phyloP scores from a whole-genome alignment of 371 early-diverging fungal genomes.

The Mortierella sp. region DNA sequence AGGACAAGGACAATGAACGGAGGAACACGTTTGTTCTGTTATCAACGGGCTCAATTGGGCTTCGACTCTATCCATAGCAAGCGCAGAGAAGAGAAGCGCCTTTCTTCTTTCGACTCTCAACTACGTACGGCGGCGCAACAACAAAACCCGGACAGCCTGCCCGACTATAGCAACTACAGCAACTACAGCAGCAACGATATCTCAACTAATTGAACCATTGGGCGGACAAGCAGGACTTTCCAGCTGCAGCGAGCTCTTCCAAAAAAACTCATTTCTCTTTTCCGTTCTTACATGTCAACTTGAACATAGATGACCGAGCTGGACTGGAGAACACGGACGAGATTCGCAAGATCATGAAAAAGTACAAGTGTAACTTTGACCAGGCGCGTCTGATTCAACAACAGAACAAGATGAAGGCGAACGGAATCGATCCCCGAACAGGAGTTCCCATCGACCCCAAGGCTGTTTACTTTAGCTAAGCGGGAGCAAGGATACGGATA shows the following conservation, averaged over 20 bases:
- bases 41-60: background rate
- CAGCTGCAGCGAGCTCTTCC: no score
- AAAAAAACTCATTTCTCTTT: background rate
- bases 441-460: slow-evolving; percentile 87
- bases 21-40: background rate
- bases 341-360: slow-evolving; percentile 81
- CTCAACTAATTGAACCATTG: background rate
- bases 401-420: slow-evolving; percentile 75
- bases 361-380: slow-evolving; percentile 81
- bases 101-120: background rate
- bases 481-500: no score
- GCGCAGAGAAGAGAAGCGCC: background rate
- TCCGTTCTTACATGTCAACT: background rate
- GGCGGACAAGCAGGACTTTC: background rate
- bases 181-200: background rate
- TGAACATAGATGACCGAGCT: slow-evolving; percentile 67
- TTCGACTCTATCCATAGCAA: background rate
- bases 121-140: background rate
- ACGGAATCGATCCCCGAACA: slow-evolving; percentile 85
- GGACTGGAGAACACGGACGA: slow-evolving; percentile 84
- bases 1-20: no score
- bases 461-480: slow-evolving; percentile 64
- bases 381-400: slow-evolving; percentile 85
- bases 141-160: background rate
- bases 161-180: background rate